Conservation (phyloP, 306 rosid genomes). For the Cucumis cinereus region DNA sequence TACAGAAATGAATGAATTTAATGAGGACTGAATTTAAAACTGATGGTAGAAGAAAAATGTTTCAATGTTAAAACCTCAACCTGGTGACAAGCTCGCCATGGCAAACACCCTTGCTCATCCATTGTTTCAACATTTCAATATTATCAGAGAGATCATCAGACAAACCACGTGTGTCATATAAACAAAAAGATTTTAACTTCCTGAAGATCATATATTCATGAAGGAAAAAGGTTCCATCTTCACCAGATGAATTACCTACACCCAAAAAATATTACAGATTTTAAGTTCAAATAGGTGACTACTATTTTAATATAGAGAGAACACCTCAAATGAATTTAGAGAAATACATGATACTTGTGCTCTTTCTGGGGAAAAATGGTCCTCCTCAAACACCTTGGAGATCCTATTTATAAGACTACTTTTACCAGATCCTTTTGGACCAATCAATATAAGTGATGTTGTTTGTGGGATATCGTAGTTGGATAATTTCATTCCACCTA, state of each 20-base stretch:
- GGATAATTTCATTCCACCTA: conserved; percentile 26
- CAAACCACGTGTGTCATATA: conserved; percentile 75
- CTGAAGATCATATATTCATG: conserved; percentile 73
- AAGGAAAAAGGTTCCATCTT: conserved; percentile 79
- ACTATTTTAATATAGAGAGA: neutral
- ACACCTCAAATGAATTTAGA: neutral
- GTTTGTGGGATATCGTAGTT: conserved; percentile 71
- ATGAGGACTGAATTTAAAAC: conserved; percentile 5
- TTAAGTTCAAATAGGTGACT: neutral
- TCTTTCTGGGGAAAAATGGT: conserved; percentile 46
- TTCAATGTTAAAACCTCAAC: conserved; percentile 25
- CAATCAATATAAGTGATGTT: conserved; percentile 55
- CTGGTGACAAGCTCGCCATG: conserved; percentile 60
- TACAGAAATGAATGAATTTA: conserved; percentile 14
- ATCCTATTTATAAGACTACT: conserved; percentile 82
- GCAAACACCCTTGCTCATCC: conserved; percentile 76
- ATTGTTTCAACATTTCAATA: conserved; percentile 28
- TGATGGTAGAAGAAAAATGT: conserved; percentile 3
- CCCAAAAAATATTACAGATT: conserved; percentile 5
- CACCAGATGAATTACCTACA: conserved; percentile 47
- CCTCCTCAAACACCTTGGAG: conserved; percentile 55
- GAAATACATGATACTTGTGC: conserved; percentile 80
- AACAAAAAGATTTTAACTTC: conserved; percentile 46
- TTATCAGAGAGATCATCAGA: conserved; percentile 34
- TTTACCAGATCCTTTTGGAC: conserved; percentile 82